phyloP scores from a whole-genome alignment of 2,329 filamentous ascomycete genomes.

The Colletotrichum acutatum region DNA sequence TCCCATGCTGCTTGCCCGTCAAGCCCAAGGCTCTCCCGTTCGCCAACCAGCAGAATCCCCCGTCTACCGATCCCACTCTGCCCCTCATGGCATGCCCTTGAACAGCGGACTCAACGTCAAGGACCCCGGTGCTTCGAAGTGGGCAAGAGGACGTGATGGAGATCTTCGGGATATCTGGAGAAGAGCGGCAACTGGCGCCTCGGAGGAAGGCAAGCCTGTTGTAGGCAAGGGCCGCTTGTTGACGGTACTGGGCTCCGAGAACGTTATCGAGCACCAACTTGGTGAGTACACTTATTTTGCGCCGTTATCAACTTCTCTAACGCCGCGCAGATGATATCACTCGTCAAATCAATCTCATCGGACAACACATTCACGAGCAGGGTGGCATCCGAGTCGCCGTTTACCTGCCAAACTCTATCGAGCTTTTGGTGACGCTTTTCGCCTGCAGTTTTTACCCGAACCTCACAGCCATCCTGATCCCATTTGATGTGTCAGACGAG shows the following conservation, averaged over 20 bases:
- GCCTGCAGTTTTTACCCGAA: slow-evolving; percentile 87
- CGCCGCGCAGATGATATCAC: slow-evolving; percentile 72
- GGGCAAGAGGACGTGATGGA: slow-evolving; percentile 84
- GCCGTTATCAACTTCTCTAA: neutral
- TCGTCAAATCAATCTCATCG: slow-evolving; percentile 88
- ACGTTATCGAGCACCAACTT: slow-evolving; percentile 77
- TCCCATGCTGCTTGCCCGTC: slow-evolving; percentile 88
- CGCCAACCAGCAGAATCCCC: slow-evolving; percentile 88
- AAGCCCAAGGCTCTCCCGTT: slow-evolving; percentile 81
- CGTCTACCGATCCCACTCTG: slow-evolving; percentile 84
- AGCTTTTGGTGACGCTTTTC: slow-evolving; percentile 85
- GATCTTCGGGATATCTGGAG: slow-evolving; percentile 94
- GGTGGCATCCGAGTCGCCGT: slow-evolving; percentile 83
- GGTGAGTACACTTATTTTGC: slow-evolving; percentile 50
- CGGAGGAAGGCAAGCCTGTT: slow-evolving; percentile 69
- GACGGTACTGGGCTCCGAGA: slow-evolving; percentile 82
- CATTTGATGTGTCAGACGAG: slow-evolving; percentile 80
- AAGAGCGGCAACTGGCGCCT: slow-evolving; percentile 72
- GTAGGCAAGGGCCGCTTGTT: slow-evolving; percentile 76
- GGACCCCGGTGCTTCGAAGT: slow-evolving; percentile 82
- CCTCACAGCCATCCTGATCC: slow-evolving; percentile 84
- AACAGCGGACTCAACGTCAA: slow-evolving; percentile 84
- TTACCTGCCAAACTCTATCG: slow-evolving; percentile 92
- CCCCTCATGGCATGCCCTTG: slow-evolving; percentile 86
- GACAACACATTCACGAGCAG: slow-evolving; percentile 78